A percentile compares a stretch with the other conserved stretches of the same genome.
phyloP scores from a whole-genome alignment of 2,329 filamentous ascomycete genomes.

The Trichoderma oligosporum region DNA sequence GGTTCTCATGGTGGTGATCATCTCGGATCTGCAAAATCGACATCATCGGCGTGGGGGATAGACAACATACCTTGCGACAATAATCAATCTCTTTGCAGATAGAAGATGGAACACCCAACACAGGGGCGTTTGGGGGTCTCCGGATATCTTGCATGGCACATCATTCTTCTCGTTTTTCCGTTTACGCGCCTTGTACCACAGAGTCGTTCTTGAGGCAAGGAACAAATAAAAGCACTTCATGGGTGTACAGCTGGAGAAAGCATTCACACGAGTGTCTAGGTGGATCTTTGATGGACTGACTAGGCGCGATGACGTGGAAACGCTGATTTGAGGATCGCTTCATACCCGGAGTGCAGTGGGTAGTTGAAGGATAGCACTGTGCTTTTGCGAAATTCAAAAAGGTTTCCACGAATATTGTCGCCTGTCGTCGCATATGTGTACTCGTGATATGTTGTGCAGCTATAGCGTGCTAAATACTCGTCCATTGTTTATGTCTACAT shows the following conservation, averaged over 20 bases:
- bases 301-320: slow-evolving; percentile 59
- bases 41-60: slow-evolving; percentile 49
- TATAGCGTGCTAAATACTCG: neutral
- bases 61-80: slow-evolving; percentile 46
- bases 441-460: slow-evolving; percentile 3
- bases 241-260: slow-evolving; percentile 57
- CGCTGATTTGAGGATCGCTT: slow-evolving; percentile 60
- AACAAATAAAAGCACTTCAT: slow-evolving; percentile 47
- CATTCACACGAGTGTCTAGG: slow-evolving; percentile 55
- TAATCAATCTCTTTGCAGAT: slow-evolving; percentile 57
- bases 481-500: neutral
- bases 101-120: slow-evolving; percentile 66
- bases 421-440: neutral
- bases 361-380: slow-evolving; percentile 47
- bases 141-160: slow-evolving; percentile 76
- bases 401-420: slow-evolving; percentile 44
- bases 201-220: slow-evolving; percentile 42
- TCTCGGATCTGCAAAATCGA: slow-evolving; percentile 58
- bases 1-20: slow-evolving; percentile 50
- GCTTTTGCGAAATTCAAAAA: slow-evolving; percentile 59
- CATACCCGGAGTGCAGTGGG: slow-evolving; percentile 53
- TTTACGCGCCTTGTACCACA: slow-evolving; percentile 44
- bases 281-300: slow-evolving; percentile 34
- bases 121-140: slow-evolving; percentile 71
- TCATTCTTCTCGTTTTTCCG: slow-evolving; percentile 47